phyloP scores from a whole-genome alignment of 2,329 filamentous ascomycete genomes.

The Bipolaris zeicola region DNA sequence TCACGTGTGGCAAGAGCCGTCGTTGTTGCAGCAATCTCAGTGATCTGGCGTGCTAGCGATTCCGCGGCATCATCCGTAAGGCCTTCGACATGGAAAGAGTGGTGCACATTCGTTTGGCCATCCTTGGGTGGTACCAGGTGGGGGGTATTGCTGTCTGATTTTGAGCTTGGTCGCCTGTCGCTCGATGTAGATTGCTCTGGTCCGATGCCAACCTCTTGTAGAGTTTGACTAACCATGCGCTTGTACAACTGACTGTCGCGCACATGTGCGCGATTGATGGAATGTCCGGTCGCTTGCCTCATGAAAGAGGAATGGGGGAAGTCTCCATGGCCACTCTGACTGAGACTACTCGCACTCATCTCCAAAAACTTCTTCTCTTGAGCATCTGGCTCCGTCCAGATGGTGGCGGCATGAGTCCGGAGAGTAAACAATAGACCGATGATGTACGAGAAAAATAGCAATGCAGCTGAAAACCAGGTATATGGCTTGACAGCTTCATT shows the following conservation, averaged over 20 bases:
- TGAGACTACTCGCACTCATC: slow-evolving; percentile 44
- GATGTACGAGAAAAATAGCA: slow-evolving; percentile 90
- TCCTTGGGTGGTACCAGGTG: slow-evolving; percentile 47
- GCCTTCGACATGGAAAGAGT: slow-evolving; percentile 62
- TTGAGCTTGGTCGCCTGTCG: slow-evolving; percentile 36
- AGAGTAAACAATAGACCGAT: slow-evolving; percentile 96
- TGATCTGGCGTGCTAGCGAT: slow-evolving; percentile 80
- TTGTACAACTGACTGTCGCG: slow-evolving; percentile 90
- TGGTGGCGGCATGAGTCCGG: slow-evolving; percentile 92
- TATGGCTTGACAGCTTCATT: slow-evolving; percentile 89
- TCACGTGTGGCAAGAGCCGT: slow-evolving; percentile 86
- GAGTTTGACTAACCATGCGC: slow-evolving; percentile 86
- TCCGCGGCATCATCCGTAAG: slow-evolving; percentile 83
- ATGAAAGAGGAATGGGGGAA: slow-evolving; percentile 39
- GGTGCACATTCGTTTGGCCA: slow-evolving; percentile 47
- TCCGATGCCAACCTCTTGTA: slow-evolving; percentile 78
- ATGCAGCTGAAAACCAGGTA: slow-evolving; percentile 82
- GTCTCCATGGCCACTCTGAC: slow-evolving; percentile 38
- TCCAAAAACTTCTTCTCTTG: slow-evolving; percentile 54
- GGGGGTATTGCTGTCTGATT: slow-evolving; percentile 36
- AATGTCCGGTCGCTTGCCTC: slow-evolving; percentile 37
- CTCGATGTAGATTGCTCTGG: slow-evolving; percentile 57
- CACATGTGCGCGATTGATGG: slow-evolving; percentile 62
- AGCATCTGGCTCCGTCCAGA: slow-evolving; percentile 78
- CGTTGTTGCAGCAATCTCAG: slow-evolving; percentile 91